Conservation (phyloP, 352 stramenopile genomes). For the Phytophthora constricta region DNA sequence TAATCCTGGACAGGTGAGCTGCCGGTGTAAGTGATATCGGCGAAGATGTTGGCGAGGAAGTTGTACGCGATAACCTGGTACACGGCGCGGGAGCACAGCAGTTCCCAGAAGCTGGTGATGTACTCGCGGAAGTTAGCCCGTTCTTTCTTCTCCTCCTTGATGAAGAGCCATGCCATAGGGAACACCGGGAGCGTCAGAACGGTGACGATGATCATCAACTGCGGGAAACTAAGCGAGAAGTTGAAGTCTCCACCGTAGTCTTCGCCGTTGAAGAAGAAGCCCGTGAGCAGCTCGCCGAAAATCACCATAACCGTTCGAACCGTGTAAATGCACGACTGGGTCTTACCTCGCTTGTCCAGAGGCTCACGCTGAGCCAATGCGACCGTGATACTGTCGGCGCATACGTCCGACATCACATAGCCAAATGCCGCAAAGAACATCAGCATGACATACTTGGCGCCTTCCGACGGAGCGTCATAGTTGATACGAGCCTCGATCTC, state of each 20-base stretch:
- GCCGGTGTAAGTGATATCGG: conserved; percentile 35
- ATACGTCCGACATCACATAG: conserved; percentile 63
- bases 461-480: conserved; percentile 16
- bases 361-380: conserved; percentile 46
- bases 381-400: conserved; percentile 55
- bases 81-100: conserved; percentile 47
- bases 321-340: conserved; percentile 47
- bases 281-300: conserved; percentile 35
- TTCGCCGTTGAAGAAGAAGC: conserved; percentile 51
- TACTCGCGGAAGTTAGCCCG: conserved; percentile 34
- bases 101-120: conserved; percentile 37
- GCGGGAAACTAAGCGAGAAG: conserved; percentile 44
- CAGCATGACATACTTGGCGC: conserved; percentile 44
- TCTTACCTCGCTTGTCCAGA: conserved; percentile 32
- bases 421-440: conserved; percentile 60
- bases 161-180: conserved; percentile 46
- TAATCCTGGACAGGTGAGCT: conserved; percentile 33
- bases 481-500: conserved; percentile 36
- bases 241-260: conserved; percentile 56
- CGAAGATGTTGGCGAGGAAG: conserved; percentile 49
- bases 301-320: conserved; percentile 41
- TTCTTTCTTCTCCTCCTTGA: conserved; percentile 43
- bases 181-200: conserved; percentile 29
- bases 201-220: conserved; percentile 42
- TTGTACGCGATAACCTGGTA: conserved; percentile 54